These are phyloP conservation scores for Dillenia suffruticosa DNA, from an alignment of 164 flowering plant genomes.

Conservation along the genomic window DNA sequence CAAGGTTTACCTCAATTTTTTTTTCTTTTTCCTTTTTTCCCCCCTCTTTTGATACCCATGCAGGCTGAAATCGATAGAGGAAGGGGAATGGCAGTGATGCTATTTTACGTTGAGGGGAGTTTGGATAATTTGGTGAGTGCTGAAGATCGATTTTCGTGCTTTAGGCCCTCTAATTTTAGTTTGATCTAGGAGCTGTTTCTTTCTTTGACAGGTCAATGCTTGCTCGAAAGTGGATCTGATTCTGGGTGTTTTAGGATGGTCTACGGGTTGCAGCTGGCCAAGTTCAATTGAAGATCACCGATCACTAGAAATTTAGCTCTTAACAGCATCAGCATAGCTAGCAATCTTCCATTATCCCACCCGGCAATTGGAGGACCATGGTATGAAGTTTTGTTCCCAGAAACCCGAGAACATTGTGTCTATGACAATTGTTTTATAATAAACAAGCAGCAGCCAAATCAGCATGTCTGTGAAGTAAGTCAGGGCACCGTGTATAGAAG, in stretches of 20 bases:
- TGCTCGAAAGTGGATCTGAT: constrained; percentile 65
- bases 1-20: background rate
- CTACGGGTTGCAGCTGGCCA: constrained; percentile 93
- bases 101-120: constrained; percentile 81
- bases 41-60: background rate
- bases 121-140: constrained; percentile 64
- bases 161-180: background rate
- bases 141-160: background rate
- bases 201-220: constrained; percentile 49
- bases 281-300: constrained; percentile 30
- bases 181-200: constrained; percentile 2
- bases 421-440: constrained; percentile 7
- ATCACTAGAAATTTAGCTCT: constrained; percentile 52
- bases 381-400: constrained; percentile 34
- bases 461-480: constrained; percentile 11
- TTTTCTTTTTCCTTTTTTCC: background rate
- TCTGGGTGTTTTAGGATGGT: constrained; percentile 88
- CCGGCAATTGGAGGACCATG: constrained; percentile 12
- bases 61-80: constrained; percentile 85
- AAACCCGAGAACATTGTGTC: constrained; percentile 4
- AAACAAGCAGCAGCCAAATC: constrained; percentile 24
- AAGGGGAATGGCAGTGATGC: constrained; percentile 77
- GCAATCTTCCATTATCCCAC: background rate
- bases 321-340: background rate
- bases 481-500: constrained; percentile 30